Percentiles rank a stretch among this genome's conserved stretches.
Conservation (phyloP, 2,329 filamentous ascomycete genomes). For the Pseudogymnoascus sp. region DNA sequence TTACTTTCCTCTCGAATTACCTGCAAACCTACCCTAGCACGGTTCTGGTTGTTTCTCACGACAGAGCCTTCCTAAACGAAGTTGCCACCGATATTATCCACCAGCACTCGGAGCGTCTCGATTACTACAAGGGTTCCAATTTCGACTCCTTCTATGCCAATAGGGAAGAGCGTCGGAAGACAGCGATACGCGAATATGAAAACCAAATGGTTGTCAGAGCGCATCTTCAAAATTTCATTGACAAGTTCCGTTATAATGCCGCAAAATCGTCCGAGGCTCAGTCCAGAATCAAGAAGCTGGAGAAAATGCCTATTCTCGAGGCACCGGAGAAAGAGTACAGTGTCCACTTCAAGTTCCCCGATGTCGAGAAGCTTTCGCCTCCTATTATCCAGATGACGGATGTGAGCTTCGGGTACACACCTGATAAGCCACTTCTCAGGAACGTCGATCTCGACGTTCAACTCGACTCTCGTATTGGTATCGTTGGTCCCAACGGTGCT, state of each 20-base stretch:
- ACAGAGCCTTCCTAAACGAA: conserved; percentile 97
- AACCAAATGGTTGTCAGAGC: conserved; percentile 93
- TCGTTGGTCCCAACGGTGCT: conserved; percentile 97
- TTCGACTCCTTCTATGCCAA: conserved; percentile 97
- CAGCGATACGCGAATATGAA: conserved; percentile 93
- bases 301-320: conserved; percentile 89
- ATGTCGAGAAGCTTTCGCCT: conserved; percentile 93
- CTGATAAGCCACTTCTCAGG: conserved; percentile 68
- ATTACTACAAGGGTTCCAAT: conserved; percentile 98
- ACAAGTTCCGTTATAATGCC: conserved; percentile 99
- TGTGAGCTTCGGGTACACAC: conserved; percentile 80
- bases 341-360: conserved; percentile 94
- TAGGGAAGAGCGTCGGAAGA: conserved; percentile 94
- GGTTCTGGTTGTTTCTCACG: conserved; percentile 93
- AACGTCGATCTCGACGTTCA: conserved; percentile 95
- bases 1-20: conserved; percentile 94
- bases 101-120: conserved; percentile 90
- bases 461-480: conserved; percentile 94
- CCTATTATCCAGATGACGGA: conserved; percentile 96
- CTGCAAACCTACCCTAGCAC: conserved; percentile 91
- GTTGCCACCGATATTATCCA: conserved; percentile 99
- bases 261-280: conserved; percentile 98
- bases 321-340: conserved; percentile 88
- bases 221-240: conserved; percentile 95
- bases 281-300: conserved; percentile 97